Percentiles rank a stretch among this genome's conserved stretches.
Evolutionary conservation across 2,329 filamentous ascomycete species (phyloP).

Genomic region (Stachybotrys echinatus): DNA sequence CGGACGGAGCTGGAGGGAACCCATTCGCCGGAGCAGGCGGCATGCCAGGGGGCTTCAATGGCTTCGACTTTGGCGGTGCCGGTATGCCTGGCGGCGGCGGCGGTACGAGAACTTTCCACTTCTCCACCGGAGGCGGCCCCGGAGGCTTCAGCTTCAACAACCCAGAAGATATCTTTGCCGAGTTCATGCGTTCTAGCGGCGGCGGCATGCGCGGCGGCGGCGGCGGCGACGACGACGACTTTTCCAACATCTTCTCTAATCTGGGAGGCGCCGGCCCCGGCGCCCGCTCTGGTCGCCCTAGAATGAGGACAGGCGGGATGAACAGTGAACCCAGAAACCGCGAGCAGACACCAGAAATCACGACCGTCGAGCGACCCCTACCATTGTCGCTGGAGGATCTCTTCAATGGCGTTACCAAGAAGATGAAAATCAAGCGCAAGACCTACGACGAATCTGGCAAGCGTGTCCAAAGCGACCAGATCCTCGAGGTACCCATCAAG

Average conservation of each 20-base stretch:
- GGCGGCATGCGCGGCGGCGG: conserved; percentile 36
- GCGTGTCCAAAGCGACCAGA: conserved; percentile 79
- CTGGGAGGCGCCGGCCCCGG: conserved; percentile 35
- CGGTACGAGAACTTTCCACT: conserved; percentile 56
- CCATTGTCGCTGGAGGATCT: conserved; percentile 82
- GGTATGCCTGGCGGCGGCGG: conserved; percentile 28
- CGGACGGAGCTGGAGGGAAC: conserved; percentile 50
- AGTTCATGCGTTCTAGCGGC: conserved; percentile 63
- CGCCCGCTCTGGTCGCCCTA: conserved; percentile 29
- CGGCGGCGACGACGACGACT: conserved; percentile 37
- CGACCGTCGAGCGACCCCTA: conserved; percentile 81
- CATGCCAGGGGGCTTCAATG: conserved; percentile 47
- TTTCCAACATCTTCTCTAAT: conserved; percentile 50
- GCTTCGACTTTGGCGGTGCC: conserved; percentile 46
- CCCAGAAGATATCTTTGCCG: conserved; percentile 76
- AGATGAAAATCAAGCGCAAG: conserved; percentile 98
- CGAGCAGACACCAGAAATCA: conserved; percentile 69
- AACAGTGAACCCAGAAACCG: conserved; percentile 23
- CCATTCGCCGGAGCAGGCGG: conserved; percentile 54
- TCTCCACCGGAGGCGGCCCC: conserved; percentile 50
- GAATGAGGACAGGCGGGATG: conserved; percentile 35
- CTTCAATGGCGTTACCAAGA: conserved; percentile 83
- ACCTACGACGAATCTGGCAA: conserved; percentile 84
- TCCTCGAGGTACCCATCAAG: conserved; percentile 93
- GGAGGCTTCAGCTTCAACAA: conserved; percentile 77